Evolutionary conservation across 2,329 filamentous ascomycete genomes (phyloP).

Genomic region (Eurotiales sp.): DNA sequence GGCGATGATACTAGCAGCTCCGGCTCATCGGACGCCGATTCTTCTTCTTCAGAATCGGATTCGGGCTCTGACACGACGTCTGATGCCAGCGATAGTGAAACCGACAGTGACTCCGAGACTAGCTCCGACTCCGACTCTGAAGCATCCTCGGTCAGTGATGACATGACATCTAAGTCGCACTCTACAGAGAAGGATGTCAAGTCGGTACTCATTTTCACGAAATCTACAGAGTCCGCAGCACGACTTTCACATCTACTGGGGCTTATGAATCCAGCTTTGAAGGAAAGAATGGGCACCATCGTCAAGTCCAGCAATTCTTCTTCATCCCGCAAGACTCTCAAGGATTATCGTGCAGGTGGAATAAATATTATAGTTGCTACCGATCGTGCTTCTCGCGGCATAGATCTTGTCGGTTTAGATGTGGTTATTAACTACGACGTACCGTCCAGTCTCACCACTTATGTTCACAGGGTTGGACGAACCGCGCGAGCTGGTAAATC

Average conservation of each 20-base stretch:
- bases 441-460: conserved; percentile 73
- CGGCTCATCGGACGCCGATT: conserved; percentile 21
- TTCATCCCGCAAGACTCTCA: conserved; percentile 63
- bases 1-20: conserved; percentile 21
- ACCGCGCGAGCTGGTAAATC: conserved; percentile 75
- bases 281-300: conserved; percentile 61
- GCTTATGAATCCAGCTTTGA: conserved; percentile 60
- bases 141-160: conserved; percentile 17
- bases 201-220: conserved; percentile 76
- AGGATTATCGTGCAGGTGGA: conserved; percentile 60
- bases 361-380: conserved; percentile 80
- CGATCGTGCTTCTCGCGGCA: conserved; percentile 85
- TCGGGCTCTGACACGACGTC: conserved; percentile 12
- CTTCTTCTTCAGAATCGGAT: conserved; percentile 23
- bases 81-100: background rate
- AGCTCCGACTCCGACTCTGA: conserved; percentile 25
- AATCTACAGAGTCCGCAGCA: conserved; percentile 83
- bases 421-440: conserved; percentile 95
- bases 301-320: conserved; percentile 75
- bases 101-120: conserved; percentile 11
- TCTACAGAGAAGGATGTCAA: conserved; percentile 24
- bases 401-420: conserved; percentile 73
- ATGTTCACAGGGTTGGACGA: conserved; percentile 87
- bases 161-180: background rate
- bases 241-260: conserved; percentile 76